A percentile compares a stretch with the other conserved stretches of the same genome.
Evolutionary conservation across 371 early-diverging fungal genomes (phyloP).

Genomic region (Apophysomyces sp.): DNA sequence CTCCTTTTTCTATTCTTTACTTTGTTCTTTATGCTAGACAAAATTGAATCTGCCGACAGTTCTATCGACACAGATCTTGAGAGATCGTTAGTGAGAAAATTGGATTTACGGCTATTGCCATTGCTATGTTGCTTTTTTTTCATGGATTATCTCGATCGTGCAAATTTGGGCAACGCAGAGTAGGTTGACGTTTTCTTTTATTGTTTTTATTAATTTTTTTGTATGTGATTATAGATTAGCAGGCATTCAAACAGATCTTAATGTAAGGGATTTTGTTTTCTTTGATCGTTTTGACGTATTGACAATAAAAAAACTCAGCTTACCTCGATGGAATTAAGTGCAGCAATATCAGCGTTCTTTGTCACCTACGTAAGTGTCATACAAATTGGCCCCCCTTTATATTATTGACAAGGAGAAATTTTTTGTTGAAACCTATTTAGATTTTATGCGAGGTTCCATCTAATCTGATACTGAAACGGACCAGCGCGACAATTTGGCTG

Average conservation of each 20-base stretch:
- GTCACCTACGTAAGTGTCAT: conserved; percentile 36
- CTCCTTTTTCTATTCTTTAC: neutral
- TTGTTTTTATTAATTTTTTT: conserved; percentile 2
- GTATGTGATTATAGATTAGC: conserved; percentile 6
- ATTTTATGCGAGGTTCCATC: conserved; percentile 48
- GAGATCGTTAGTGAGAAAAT: conserved; percentile 4
- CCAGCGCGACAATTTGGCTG: conserved; percentile 38
- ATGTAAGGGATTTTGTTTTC: conserved; percentile 2
- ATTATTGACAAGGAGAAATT: neutral
- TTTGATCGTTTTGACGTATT: neutral
- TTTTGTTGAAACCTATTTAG: conserved; percentile 8
- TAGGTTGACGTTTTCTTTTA: conserved; percentile 1
- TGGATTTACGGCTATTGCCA: conserved; percentile 9
- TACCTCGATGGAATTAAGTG: conserved; percentile 21
- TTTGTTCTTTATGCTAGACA: neutral
- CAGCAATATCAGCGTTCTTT: conserved; percentile 35
- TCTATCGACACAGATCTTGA: neutral
- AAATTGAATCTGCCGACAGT: neutral
- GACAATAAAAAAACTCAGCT: conserved; percentile 9
- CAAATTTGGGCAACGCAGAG: conserved; percentile 26
- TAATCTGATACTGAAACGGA: conserved; percentile 35
- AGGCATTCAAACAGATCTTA: conserved; percentile 18
- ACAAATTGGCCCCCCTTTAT: neutral
- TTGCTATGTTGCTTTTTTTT: conserved; percentile 20
- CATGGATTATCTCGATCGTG: conserved; percentile 21